Percentiles rank a stretch among this genome's conserved stretches.
phyloP scores from a whole-genome alignment of 2,329 filamentous ascomycete species.

The Penicillium sp. region DNA sequence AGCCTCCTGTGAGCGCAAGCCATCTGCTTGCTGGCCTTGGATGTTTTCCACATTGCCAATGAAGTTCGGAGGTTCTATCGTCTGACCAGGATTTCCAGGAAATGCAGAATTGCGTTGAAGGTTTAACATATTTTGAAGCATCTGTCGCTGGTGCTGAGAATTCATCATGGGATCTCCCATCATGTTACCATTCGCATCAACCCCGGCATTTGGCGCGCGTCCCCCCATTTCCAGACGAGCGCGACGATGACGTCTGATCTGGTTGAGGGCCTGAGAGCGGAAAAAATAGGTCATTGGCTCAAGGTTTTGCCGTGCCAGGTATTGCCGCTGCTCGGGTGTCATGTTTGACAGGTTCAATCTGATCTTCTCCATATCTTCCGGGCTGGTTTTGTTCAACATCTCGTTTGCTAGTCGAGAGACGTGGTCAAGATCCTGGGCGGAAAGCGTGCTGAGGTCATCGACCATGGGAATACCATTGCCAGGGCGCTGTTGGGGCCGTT shows the following conservation, averaged over 20 bases:
- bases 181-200: conserved; percentile 32
- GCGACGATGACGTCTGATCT: conserved; percentile 39
- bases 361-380: conserved; percentile 49
- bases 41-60: conserved; percentile 54
- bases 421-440: conserved; percentile 42
- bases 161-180: conserved; percentile 41
- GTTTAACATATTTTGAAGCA: conserved; percentile 43
- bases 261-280: conserved; percentile 47
- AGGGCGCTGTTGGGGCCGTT: conserved; percentile 34
- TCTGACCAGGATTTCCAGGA: conserved; percentile 32
- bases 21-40: conserved; percentile 60
- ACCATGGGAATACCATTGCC: conserved; percentile 26
- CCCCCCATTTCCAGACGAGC: conserved; percentile 32
- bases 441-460: conserved; percentile 38
- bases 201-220: conserved; percentile 29
- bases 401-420: conserved; percentile 49
- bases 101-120: conserved; percentile 39
- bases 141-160: conserved; percentile 38
- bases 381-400: conserved; percentile 46
- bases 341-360: conserved; percentile 46
- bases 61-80: conserved; percentile 33
- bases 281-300: conserved; percentile 54
- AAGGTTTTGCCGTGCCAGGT: conserved; percentile 45
- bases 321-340: conserved; percentile 49
- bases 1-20: conserved; percentile 59